A percentile compares a stretch with the other conserved stretches of the same genome.
Evolutionary conservation across 495 filamentous ascomycete genomes (phyloP).

Genomic region (Cercophora newfieldiana): DNA sequence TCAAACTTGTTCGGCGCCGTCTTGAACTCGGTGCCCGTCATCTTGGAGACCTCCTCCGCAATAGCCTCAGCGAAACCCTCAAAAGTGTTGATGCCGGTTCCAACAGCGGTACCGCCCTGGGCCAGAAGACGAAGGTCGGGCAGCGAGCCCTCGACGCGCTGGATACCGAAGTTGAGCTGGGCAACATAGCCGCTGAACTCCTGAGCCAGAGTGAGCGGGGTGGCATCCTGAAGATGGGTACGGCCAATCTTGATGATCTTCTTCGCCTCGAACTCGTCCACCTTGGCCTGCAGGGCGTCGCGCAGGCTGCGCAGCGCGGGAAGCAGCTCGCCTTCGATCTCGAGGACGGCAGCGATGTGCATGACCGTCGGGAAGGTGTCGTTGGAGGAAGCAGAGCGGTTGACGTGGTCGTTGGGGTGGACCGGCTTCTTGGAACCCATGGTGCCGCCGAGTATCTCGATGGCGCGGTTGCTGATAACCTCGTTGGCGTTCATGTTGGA

Average conservation of each 20-base stretch:
- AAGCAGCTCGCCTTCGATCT: slow-evolving; percentile 82
- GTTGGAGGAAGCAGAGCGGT: slow-evolving; percentile 98
- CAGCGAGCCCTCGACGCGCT: slow-evolving; percentile 78
- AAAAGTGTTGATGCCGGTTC: slow-evolving; percentile 96
- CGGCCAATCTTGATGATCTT: slow-evolving; percentile 98
- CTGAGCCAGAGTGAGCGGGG: slow-evolving; percentile 91
- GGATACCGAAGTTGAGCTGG: slow-evolving; percentile 86
- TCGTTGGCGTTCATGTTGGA: slow-evolving; percentile 99
- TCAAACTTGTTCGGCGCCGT: slow-evolving; percentile 99
- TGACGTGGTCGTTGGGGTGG: slow-evolving; percentile 99
- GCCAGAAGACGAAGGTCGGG: slow-evolving; percentile 85
- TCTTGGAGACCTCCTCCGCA: slow-evolving; percentile 83
- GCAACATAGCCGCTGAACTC: slow-evolving; percentile 98
- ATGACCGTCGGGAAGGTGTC: slow-evolving; percentile 99
- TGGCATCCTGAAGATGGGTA: slow-evolving; percentile 97
- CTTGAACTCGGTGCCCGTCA: slow-evolving; percentile 90
- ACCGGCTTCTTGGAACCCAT: slow-evolving; percentile 98
- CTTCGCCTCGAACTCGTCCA: slow-evolving; percentile 78
- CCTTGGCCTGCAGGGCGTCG: slow-evolving; percentile 80
- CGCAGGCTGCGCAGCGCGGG: slow-evolving; percentile 80
- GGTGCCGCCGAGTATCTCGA: slow-evolving; percentile 91
- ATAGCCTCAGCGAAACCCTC: slow-evolving; percentile 93
- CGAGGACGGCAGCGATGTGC: slow-evolving; percentile 96
- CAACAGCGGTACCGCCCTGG: slow-evolving; percentile 96
- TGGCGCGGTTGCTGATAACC: slow-evolving; percentile 98